Conservation (phyloP, 805 yeast species). For the Jamesozyma jinghongensis region DNA sequence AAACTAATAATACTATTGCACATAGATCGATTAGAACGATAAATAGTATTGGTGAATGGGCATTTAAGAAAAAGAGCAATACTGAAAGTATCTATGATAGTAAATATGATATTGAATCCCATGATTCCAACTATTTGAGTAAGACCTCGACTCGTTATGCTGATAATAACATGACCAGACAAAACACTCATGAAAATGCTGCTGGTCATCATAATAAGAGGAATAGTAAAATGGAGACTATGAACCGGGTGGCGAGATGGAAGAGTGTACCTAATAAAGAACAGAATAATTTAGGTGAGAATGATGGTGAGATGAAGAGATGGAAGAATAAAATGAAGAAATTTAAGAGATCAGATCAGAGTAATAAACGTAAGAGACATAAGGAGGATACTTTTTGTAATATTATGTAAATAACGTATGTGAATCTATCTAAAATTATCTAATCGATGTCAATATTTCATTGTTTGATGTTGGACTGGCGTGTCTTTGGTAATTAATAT, state of each 20-base stretch:
- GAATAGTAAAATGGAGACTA: background rate
- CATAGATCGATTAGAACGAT: constrained; percentile 25
- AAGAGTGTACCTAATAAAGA: constrained; percentile 23
- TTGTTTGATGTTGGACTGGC: too few species aligned
- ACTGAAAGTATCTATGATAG: background rate
- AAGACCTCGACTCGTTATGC: background rate
- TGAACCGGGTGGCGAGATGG: constrained; percentile 21
- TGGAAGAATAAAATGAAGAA: constrained; percentile 19
- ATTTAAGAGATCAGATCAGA: constrained; percentile 7
- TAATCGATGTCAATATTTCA: too few species aligned
- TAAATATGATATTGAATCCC: background rate
- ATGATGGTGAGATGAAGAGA: constrained; percentile 10
- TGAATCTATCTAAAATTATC: too few species aligned
- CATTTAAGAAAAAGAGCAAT: constrained; percentile 9
- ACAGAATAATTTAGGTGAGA: constrained; percentile 4
- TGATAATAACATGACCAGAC: background rate
- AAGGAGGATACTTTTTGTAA: constrained; percentile 11
- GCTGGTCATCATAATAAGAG: background rate
- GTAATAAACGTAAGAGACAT: constrained; percentile 4
- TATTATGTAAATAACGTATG: constrained; percentile 10
- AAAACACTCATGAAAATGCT: background rate
- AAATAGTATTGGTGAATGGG: constrained; percentile 28
- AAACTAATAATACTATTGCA: constrained; percentile 21
- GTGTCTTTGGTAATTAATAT: background rate
- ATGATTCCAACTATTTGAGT: background rate